Percentiles rank a stretch among this genome's conserved stretches.
Evolutionary conservation across 164 flowering plant genomes (phyloP).

Genomic region (Pachysandra terminalis): DNA sequence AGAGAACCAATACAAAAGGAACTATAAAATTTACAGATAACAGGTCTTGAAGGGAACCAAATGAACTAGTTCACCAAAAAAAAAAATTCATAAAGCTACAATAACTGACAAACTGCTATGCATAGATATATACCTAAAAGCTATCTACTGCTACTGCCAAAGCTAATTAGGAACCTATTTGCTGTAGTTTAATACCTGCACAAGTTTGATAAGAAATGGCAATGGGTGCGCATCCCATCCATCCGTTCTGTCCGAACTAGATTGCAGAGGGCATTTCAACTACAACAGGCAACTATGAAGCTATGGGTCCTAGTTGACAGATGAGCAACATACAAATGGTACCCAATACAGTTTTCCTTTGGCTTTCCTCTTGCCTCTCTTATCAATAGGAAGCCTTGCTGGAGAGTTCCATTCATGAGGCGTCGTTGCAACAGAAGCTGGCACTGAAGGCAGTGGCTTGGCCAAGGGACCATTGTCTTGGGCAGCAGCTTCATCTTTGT

Average conservation of each 20-base stretch:
- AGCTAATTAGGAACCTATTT: too few relatives aligned
- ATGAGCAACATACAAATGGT: slow-evolving; percentile 81
- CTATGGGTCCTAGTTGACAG: slow-evolving; percentile 37
- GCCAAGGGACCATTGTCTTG: slow-evolving; percentile 14
- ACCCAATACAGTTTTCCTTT: slow-evolving; percentile 61
- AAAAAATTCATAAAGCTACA: not conserved
- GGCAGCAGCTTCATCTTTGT: slow-evolving; percentile 18
- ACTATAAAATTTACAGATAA: not conserved
- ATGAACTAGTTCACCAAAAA: not conserved
- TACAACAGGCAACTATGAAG: too few relatives aligned
- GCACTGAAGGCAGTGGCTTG: slow-evolving; percentile 24
- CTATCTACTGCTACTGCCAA: not conserved
- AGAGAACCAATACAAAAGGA: not conserved
- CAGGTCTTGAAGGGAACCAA: not conserved
- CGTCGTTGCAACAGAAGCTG: slow-evolving; percentile 19
- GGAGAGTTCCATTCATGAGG: slow-evolving; percentile 63
- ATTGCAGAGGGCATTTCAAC: not conserved
- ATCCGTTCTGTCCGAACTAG: too few relatives aligned
- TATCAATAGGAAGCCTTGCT: slow-evolving; percentile 51
- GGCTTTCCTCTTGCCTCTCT: slow-evolving; percentile 59
- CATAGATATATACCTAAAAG: too few relatives aligned
- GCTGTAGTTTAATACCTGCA: too few relatives aligned
- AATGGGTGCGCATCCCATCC: too few relatives aligned
- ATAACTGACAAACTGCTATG: not conserved
- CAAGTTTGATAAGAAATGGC: too few relatives aligned